These are phyloP conservation scores for Penicillium sp. DNA, from an alignment of 2,329 filamentous ascomycete genomes.

Conservation along the genomic window DNA sequence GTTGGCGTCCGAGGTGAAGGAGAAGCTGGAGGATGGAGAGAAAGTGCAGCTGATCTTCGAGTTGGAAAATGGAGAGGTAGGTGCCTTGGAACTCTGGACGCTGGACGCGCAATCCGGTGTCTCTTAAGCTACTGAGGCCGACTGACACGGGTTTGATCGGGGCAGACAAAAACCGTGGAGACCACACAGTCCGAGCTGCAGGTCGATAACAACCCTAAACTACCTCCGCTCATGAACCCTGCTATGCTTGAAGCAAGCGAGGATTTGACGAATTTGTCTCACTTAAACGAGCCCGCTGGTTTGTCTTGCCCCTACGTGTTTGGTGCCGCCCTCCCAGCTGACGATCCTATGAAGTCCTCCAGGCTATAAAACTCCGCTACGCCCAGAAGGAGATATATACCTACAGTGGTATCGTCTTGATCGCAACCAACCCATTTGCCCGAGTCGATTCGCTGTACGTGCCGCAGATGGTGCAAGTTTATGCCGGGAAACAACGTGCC, in stretches of 20 bases:
- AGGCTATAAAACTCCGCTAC: slow-evolving; percentile 96
- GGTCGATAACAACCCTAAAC: slow-evolving; percentile 70
- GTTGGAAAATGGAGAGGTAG: slow-evolving; percentile 89
- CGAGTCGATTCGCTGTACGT: slow-evolving; percentile 97
- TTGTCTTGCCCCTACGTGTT: slow-evolving; percentile 36
- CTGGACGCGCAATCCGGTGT: not conserved
- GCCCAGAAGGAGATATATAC: slow-evolving; percentile 99
- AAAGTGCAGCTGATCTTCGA: slow-evolving; percentile 86
- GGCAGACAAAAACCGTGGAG: slow-evolving; percentile 74
- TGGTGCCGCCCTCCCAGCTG: slow-evolving; percentile 16
- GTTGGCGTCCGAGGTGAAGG: slow-evolving; percentile 91
- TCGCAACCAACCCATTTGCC: slow-evolving; percentile 97
- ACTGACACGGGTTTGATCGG: slow-evolving; percentile 19
- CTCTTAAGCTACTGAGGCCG: not conserved
- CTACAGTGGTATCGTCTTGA: slow-evolving; percentile 97
- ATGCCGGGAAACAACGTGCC: slow-evolving; percentile 92
- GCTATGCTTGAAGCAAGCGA: slow-evolving; percentile 98
- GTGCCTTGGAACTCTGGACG: slow-evolving; percentile 8
- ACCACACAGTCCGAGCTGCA: slow-evolving; percentile 74
- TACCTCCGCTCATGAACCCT: slow-evolving; percentile 96
- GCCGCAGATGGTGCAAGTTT: slow-evolving; percentile 99
- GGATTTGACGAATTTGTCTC: slow-evolving; percentile 93
- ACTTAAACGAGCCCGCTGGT: slow-evolving; percentile 98
- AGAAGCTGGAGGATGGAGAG: slow-evolving; percentile 78
- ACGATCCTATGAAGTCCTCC: slow-evolving; percentile 65